Conservation (phyloP, 768 basidiomycete species). For the Tulasnella sp. region DNA sequence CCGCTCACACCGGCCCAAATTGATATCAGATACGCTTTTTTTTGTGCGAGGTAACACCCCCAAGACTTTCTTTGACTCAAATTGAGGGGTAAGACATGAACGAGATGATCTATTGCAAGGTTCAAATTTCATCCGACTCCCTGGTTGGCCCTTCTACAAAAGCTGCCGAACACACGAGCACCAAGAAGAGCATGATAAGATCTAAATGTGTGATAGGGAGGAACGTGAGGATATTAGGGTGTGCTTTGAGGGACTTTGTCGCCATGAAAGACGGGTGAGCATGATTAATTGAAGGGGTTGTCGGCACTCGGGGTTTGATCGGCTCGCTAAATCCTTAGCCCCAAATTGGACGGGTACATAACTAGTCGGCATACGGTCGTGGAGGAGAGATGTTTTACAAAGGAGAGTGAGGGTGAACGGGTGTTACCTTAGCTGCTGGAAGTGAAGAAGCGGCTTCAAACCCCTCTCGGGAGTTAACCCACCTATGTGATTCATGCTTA, state of each 20-base stretch:
- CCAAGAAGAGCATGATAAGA: constrained; percentile 77
- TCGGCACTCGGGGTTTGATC: neutral
- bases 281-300: neutral
- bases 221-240: constrained; percentile 77
- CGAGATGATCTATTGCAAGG: constrained; percentile 75
- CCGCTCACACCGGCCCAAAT: neutral
- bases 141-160: constrained; percentile 79
- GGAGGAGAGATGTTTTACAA: constrained; percentile 37
- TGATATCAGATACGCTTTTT: no score
- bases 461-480: neutral
- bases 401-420: constrained; percentile 40
- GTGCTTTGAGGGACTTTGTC: constrained; percentile 84
- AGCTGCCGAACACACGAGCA: constrained; percentile 69
- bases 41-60: no score
- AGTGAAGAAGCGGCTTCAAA: neutral
- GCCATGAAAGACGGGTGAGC: constrained; percentile 79
- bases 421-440: constrained; percentile 31
- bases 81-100: no score
- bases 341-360: constrained; percentile 38
- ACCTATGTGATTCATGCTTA: neutral
- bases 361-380: constrained; percentile 37
- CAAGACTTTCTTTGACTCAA: no score
- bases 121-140: constrained; percentile 78
- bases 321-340: constrained; percentile 28
- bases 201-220: constrained; percentile 80